Evolutionary conservation across 495 filamentous ascomycete species (phyloP).

Genomic region (Clohesyomyces aquaticus): DNA sequence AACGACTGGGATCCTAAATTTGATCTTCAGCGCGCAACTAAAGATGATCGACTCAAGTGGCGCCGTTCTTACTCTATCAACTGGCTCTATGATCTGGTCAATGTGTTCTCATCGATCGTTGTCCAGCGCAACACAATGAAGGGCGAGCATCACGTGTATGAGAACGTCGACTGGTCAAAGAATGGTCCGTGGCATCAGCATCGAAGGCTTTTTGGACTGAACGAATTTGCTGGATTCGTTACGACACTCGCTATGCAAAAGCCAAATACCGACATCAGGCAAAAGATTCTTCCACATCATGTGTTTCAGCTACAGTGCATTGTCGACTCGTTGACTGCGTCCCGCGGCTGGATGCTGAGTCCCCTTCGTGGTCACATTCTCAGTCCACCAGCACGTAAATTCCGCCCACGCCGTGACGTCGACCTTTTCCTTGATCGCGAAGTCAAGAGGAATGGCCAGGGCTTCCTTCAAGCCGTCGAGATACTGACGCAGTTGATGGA

Average conservation of each 20-base stretch:
- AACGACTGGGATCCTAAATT: constrained; percentile 52
- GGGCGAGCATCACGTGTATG: constrained; percentile 43
- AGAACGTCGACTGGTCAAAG: constrained; percentile 47
- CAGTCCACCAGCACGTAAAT: constrained; percentile 40
- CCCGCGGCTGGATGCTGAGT: constrained; percentile 50
- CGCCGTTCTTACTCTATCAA: constrained; percentile 55
- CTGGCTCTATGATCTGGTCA: constrained; percentile 57
- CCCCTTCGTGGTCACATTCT: constrained; percentile 45
- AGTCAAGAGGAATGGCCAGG: constrained; percentile 40
- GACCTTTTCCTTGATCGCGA: constrained; percentile 51
- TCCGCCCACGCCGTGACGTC: constrained; percentile 51
- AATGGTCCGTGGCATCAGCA: constrained; percentile 41
- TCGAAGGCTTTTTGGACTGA: constrained; percentile 49
- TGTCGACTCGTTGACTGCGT: constrained; percentile 51
- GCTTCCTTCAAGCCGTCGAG: constrained; percentile 34
- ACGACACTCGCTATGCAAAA: constrained; percentile 52
- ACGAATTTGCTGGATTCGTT: constrained; percentile 49
- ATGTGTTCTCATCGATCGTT: constrained; percentile 50
- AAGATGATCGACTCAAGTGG: constrained; percentile 51
- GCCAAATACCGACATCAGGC: constrained; percentile 45
- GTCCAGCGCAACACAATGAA: constrained; percentile 48
- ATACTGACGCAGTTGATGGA: constrained; percentile 41
- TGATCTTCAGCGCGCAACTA: constrained; percentile 47
- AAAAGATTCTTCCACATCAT: constrained; percentile 51
- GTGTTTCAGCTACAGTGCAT: constrained; percentile 56